A percentile compares a stretch with the other conserved stretches of the same genome.
These are phyloP conservation scores for Fusarium sulawesiense DNA, from an alignment of 2,329 filamentous ascomycete genomes.

Conservation along the genomic window DNA sequence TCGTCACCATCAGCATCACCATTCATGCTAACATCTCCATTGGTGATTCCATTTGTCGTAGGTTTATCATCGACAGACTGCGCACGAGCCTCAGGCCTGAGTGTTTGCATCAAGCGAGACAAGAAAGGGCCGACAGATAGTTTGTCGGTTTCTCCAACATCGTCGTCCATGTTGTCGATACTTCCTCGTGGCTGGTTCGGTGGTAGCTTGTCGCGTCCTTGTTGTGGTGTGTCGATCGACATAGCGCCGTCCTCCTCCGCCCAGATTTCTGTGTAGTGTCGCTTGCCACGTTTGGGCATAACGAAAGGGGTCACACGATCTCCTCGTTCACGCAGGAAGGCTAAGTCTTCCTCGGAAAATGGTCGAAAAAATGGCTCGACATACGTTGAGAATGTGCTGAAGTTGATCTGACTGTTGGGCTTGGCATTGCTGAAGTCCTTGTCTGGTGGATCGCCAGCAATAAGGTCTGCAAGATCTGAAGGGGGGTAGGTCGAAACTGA, in stretches of 20 bases:
- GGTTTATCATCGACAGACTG: constrained; percentile 68
- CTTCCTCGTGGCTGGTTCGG: constrained; percentile 85
- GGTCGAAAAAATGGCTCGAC: constrained; percentile 91
- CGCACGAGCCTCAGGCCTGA: constrained; percentile 79
- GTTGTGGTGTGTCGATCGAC: constrained; percentile 74
- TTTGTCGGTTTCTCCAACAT: constrained; percentile 87
- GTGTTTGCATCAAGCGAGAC: constrained; percentile 80
- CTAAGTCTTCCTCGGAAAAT: constrained; percentile 92
- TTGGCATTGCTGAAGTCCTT: constrained; percentile 96
- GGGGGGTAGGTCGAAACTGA: constrained; percentile 86
- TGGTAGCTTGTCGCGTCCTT: constrained; percentile 73
- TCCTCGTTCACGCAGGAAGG: constrained; percentile 89
- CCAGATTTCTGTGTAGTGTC: constrained; percentile 91
- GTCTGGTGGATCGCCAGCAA: constrained; percentile 89
- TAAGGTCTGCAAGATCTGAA: constrained; percentile 83
- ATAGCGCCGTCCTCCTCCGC: constrained; percentile 90
- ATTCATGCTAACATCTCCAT: constrained; percentile 67
- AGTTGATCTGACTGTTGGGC: constrained; percentile 92
- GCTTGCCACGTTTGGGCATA: constrained; percentile 85
- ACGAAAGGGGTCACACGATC: constrained; percentile 86
- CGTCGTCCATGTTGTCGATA: constrained; percentile 88
- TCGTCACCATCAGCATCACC: constrained; percentile 58
- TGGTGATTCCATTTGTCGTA: constrained; percentile 62
- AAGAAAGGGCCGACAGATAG: constrained; percentile 90
- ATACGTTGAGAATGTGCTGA: constrained; percentile 91